Conservation (phyloP, 257 asterid species). For the Solanum raphanifolium region DNA sequence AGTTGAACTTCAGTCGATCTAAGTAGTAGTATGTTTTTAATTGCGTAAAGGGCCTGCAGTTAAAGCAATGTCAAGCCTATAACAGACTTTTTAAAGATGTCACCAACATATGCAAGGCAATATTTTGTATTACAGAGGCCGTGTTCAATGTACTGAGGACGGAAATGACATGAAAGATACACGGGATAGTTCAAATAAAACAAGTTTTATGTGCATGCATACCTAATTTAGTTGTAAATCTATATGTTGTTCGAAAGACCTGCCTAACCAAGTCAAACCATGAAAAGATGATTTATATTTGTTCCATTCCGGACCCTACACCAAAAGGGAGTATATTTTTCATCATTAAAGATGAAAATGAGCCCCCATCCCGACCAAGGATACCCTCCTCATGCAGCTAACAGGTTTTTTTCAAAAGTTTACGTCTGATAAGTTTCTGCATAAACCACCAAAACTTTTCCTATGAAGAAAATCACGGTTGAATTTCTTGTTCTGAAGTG, state of each 20-base stretch:
- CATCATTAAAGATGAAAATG: background rate
- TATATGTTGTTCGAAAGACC: background rate
- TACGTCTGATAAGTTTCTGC: background rate
- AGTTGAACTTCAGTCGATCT: conserved; percentile 32
- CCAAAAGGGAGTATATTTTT: background rate
- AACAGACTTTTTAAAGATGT: background rate
- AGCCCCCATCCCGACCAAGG: background rate
- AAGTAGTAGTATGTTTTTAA: conserved; percentile 47
- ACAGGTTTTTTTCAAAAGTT: background rate
- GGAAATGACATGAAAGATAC: background rate
- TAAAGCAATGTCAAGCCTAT: background rate
- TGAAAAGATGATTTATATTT: background rate
- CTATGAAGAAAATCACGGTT: background rate
- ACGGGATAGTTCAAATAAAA: background rate
- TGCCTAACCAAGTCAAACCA: background rate
- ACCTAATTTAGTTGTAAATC: no score
- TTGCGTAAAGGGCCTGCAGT: conserved; percentile 61
- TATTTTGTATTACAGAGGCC: background rate
- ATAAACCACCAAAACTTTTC: background rate
- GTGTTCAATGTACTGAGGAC: background rate
- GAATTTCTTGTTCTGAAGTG: background rate
- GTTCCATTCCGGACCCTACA: background rate
- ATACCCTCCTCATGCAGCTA: background rate
- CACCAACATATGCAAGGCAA: background rate
- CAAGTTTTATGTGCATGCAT: background rate